Evolutionary conservation across 225 moss, liverwort and hornwort genomes (phyloP), one percentile per base, ranked within the genome.

Genomic region (Pseudoscleropodium purum): DNA sequence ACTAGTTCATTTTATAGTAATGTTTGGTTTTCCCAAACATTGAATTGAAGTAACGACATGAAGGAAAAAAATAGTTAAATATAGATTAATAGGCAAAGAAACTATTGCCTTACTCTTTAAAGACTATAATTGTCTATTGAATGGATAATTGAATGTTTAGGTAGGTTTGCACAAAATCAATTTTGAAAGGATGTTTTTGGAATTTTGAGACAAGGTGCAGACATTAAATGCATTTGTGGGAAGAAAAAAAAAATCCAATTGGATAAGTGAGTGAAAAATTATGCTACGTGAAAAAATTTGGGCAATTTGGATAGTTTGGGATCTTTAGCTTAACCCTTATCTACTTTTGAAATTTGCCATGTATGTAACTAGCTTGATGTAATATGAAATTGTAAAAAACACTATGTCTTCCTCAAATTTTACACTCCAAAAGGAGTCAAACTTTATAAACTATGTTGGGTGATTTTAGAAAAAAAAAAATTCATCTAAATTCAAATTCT

Each of bases 251-350:
- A 41, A 69, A 4, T 9, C 5, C 4, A 13, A 72, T 41, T 0
- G 0, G 2, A 72, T 41, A 15, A 15, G 0, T 2, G 2, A 15
- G 26, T 26, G 5, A 41, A 72, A 70, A 41, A 12, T 39, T 72
- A 41, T 72, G 5, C 3, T 39, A 8, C 3, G 1, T 4, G 0
- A 70, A 25, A 39, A 13, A 12, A 2, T 13, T 69, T 13, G 4
- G 2, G 4, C 7, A 25, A 8, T 25, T 39, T 25, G 1, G 39
- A 5, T 0, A 26, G 0, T 72, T 72, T 4, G 1, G 0, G 24
- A 9, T 26, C 26, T 15, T 72, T 39, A 26, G 26, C 26, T 72
- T 26, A 15, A 25, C 3, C 25, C 1, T 26, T 1, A 7, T 70
- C 8, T 8, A 70, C 3, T 70, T 41, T 69, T 25, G 13, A 70